Conservation (phyloP, 116 monocot species). For the Phalaenopsis hybrid region DNA sequence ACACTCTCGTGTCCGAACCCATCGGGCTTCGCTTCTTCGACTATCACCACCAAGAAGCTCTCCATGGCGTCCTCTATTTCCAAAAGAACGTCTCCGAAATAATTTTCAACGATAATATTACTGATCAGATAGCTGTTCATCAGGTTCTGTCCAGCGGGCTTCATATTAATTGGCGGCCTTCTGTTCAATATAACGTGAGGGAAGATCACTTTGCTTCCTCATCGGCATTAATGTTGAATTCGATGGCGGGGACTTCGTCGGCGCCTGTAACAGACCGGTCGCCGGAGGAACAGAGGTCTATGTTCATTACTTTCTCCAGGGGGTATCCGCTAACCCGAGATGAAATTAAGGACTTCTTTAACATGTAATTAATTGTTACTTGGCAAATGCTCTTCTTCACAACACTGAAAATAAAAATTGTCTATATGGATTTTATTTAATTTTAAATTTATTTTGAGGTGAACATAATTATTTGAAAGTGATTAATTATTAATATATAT, state of each 20-base stretch:
- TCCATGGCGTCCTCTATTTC: slow-evolving; percentile 15
- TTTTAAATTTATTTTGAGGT: too few relatives aligned
- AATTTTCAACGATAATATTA: slow-evolving; percentile 34
- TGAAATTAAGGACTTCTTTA: slow-evolving; percentile 58
- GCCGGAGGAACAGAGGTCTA: slow-evolving; percentile 52
- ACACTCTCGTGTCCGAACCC: slow-evolving; percentile 32
- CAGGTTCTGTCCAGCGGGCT: slow-evolving; percentile 9
- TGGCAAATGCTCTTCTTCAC: neutral
- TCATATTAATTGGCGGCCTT: slow-evolving; percentile 4
- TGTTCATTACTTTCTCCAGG: slow-evolving; percentile 75
- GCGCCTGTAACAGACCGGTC: slow-evolving; percentile 10
- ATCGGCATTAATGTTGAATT: slow-evolving; percentile 13
- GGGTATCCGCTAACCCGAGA: slow-evolving; percentile 49
- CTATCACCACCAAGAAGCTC: slow-evolving; percentile 23
- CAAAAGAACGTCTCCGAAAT: slow-evolving; percentile 27
- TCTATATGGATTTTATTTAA: too few relatives aligned
- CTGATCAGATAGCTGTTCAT: slow-evolving; percentile 7
- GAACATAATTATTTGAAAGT: too few relatives aligned
- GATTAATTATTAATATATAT: too few relatives aligned
- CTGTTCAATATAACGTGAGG: too few relatives aligned
- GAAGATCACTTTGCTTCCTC: neutral
- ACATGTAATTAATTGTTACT: slow-evolving; percentile 25
- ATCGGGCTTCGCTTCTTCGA: slow-evolving; percentile 51
- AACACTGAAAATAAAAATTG: too few relatives aligned
- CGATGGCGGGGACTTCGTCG: slow-evolving; percentile 36